Evolutionary conservation across 805 yeast species (phyloP), one percentile per base, ranked within the genome.

Genomic region (Priceomyces castillae): DNA sequence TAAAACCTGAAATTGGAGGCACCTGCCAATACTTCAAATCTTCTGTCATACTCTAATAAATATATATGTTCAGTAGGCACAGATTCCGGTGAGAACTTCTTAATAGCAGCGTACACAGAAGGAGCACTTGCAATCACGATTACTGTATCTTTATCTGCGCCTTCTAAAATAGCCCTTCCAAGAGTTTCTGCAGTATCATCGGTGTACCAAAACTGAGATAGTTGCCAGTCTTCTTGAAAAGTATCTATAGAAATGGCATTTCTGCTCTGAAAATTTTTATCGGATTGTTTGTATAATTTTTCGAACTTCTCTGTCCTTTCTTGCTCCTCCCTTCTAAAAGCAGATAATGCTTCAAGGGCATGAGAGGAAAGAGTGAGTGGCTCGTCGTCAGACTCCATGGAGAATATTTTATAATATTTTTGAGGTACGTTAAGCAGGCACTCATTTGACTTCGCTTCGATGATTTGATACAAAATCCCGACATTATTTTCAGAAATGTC

Each of bases 221-320:
- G 71, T 57, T 88, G 94, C 97, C 97, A 90, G 64, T 90, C 96
- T 63, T 90, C 97, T 57, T 85, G 74, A 62, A 90, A 90, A 30
- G 80, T 72, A 41, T 83, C 87, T 63, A 90, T 90, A 16, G 81
- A 77, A 42, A 77, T 46, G 57, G 59, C 54, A 40, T 47, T 40
- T 23, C 53, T 59, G 19, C 54, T 53, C n/a, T 71, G 75, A 50
- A 70, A 78, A 5, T 67, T 66, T 25, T 77, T 74, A 51, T 86
- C 89, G 7, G 90, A 86, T 41, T 70, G 65, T 42, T 71, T 58
- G 49, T 71, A 73, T 40, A 88, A 58, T 41, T 73, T 62, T 37
- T 74, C 75, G 57, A 87, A 85, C 44, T 77, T 73, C 45, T 78
- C 77, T 14, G 69, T 60, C 49, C 85, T 73, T 36, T 73, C 71